Base-by-base conservation (phyloP, 2,329 filamentous ascomycete genomes). In the Parastagonospora nodorum region DNA sequence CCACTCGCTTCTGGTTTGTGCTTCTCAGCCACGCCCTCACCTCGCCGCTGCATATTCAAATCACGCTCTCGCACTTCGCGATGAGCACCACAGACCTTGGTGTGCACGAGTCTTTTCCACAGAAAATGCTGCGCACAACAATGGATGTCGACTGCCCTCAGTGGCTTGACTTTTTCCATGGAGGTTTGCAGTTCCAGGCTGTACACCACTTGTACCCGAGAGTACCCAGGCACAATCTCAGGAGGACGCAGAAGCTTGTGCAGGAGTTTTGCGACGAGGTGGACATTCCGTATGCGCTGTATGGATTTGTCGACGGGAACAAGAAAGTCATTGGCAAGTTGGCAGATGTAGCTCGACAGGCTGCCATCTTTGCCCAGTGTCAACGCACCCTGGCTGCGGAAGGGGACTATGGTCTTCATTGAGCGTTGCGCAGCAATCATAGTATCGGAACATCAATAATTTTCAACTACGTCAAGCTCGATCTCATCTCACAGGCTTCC, bases 71-170 rank as follows among this genome's bases (percentile, higher is more conserved):
- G 1, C 87, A 90, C 73, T 89, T 87, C 78, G 87, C 84, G 52
- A 90, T 89, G 86, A 84, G 83, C 19, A 88, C 84, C 2, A 75
- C 82, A 0, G 84, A 88, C 55, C 77, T 88, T 2, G 85, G 85
- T 51, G 80, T 83, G 40, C 75, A 78, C 47, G 87, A 89, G 66
- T 87, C 84, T 0, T 89, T 89, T 64, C 78, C 86, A 0, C 85
- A 88, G 74, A 84, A 84, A 63, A 86, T 88, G 79, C 75, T 89
- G 32, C 80, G 87, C 38, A 89, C 87, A 2, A 89, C 86, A 24
- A 88, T 89, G 86, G 87, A 90, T 62, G 83, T 90, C 41, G 85
- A 88, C 61, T 89, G 87, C 71, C 87, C 87, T 0, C 75, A 79
- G 19, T 90, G 87, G 87, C 75, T 90, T 24, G 87, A 90, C 68